Conservation (phyloP, 2,329 filamentous ascomycete genomes). For the Didymella glomerata region DNA sequence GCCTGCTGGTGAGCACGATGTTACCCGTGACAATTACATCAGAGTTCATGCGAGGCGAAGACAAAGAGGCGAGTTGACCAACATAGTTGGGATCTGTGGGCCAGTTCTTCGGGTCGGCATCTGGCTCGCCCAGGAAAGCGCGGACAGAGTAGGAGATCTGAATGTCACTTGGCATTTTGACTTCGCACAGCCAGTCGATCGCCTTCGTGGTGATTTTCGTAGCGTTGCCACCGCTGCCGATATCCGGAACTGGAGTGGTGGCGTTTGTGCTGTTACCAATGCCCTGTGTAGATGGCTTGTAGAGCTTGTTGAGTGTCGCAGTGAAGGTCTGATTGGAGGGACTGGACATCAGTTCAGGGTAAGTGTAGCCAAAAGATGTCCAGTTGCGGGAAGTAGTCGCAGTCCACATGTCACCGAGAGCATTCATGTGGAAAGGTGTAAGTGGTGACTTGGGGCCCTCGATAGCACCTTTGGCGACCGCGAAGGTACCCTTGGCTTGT, state of each 20-base stretch:
- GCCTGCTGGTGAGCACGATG: constrained; percentile 50
- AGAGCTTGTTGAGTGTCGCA: constrained; percentile 37
- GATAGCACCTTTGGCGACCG: constrained; percentile 29
- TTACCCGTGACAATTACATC: constrained; percentile 53
- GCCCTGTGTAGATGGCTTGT: constrained; percentile 38
- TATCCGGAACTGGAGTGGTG: constrained; percentile 16
- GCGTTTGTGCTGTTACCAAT: constrained; percentile 32
- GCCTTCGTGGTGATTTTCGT: constrained; percentile 29
- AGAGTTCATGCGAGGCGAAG: constrained; percentile 47
- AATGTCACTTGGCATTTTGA: constrained; percentile 46
- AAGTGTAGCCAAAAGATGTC: constrained; percentile 47
- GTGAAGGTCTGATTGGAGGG: constrained; percentile 43
- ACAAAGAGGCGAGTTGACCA: constrained; percentile 52
- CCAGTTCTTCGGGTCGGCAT: constrained; percentile 42
- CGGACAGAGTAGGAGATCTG: constrained; percentile 44
- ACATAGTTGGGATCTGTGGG: constrained; percentile 53
- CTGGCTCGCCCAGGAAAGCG: constrained; percentile 42
- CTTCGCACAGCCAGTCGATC: constrained; percentile 42
- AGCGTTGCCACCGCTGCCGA: constrained; percentile 11
- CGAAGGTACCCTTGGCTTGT: constrained; percentile 37
- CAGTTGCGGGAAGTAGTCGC: constrained; percentile 37
- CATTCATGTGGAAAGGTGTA: constrained; percentile 46
- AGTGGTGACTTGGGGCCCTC: constrained; percentile 35
- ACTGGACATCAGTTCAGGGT: constrained; percentile 40
- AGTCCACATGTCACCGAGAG: constrained; percentile 43